Conservation (phyloP, 2,329 filamentous ascomycete genomes). For the Venturia carpophila region DNA sequence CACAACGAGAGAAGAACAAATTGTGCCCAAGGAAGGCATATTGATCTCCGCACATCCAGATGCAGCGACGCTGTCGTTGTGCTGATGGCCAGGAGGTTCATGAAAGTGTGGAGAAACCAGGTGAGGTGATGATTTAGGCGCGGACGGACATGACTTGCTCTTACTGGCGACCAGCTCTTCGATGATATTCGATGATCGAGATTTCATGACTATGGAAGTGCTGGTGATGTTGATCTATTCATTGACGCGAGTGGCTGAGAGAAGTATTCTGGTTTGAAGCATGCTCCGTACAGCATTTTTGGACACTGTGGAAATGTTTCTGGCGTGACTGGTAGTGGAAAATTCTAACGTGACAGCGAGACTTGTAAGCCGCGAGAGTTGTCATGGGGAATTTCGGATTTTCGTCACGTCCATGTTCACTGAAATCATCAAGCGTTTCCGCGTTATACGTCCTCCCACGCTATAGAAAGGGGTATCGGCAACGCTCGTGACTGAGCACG, state of each 20-base stretch:
- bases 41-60: no score
- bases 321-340: no score
- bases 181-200: background rate
- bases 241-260: background rate
- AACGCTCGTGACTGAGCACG: constrained; percentile 13
- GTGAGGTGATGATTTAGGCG: background rate
- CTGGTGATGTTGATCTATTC: background rate
- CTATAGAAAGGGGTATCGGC: constrained; percentile 11
- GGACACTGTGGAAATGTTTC: no score
- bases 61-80: no score
- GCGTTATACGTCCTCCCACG: background rate
- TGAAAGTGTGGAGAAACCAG: no score
- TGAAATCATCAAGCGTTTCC: background rate
- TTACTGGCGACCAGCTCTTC: background rate
- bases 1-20: no score
- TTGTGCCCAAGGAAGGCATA: no score
- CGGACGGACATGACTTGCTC: background rate
- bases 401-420: background rate
- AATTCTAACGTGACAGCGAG: no score
- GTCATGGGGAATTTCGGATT: background rate
- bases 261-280: background rate
- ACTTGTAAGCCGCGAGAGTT: no score
- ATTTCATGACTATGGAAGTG: background rate
- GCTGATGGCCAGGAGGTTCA: no score
- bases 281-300: background rate